A percentile compares a stretch with the other conserved stretches of the same genome.
Evolutionary conservation across 1,139 yeast species (phyloP).

Genomic region (Saccharomyces pastorianus): DNA sequence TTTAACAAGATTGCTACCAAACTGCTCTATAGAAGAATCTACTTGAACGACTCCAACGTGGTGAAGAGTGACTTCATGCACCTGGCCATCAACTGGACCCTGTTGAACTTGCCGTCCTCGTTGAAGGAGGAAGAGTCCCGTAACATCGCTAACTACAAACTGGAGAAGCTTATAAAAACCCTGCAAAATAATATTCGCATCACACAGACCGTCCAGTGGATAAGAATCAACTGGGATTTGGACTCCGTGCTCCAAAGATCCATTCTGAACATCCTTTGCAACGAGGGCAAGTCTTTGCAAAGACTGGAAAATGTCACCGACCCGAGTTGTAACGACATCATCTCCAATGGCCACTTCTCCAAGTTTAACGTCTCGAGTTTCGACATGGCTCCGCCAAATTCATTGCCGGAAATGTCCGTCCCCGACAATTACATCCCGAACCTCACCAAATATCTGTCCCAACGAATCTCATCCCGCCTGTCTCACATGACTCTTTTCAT

Average conservation of each 20-base stretch:
- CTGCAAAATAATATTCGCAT: constrained; percentile 16
- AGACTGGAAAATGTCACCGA: constrained; percentile 36
- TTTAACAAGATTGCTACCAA: constrained; percentile 24
- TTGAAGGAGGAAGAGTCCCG: constrained; percentile 27
- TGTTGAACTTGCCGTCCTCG: constrained; percentile 27
- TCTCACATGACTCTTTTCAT: constrained; percentile 34
- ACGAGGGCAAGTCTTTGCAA: constrained; percentile 27
- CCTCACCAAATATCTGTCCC: constrained; percentile 22
- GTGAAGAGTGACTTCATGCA: constrained; percentile 29
- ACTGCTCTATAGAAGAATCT: constrained; percentile 29
- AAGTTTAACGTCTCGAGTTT: constrained; percentile 29
- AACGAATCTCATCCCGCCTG: constrained; percentile 25
- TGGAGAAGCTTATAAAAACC: constrained; percentile 25
- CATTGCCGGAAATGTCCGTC: constrained; percentile 31
- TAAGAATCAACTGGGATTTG: constrained; percentile 38
- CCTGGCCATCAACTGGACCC: constrained; percentile 31
- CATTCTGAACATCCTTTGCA: constrained; percentile 27
- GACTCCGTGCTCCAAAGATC: constrained; percentile 27
- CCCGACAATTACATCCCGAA: constrained; percentile 29
- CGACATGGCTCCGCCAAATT: constrained; percentile 38
- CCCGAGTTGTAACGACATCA: constrained; percentile 32
- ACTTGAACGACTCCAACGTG: constrained; percentile 33
- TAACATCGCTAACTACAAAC: constrained; percentile 25
- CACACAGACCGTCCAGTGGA: constrained; percentile 31
- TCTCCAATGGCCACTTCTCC: constrained; percentile 25